phyloP scores from a whole-genome alignment of 495 filamentous ascomycete genomes.

The Xylaria venustula region DNA sequence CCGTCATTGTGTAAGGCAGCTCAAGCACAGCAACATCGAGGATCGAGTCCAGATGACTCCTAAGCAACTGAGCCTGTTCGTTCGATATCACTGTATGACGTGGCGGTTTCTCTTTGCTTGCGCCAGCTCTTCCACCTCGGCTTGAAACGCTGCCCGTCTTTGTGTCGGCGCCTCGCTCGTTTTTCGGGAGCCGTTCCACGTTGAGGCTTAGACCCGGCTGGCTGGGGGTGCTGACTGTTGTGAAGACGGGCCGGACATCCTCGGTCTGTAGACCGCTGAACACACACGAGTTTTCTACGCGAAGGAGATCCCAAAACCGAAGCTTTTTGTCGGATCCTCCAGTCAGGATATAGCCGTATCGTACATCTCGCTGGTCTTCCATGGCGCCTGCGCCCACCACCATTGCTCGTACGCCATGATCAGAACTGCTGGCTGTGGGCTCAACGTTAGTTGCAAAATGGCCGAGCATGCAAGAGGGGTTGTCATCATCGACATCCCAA shows the following conservation, averaged over 20 bases:
- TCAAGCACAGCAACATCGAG: conserved; percentile 86
- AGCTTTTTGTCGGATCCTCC: conserved; percentile 88
- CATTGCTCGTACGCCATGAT: conserved; percentile 62
- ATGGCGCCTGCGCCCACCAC: conserved; percentile 49
- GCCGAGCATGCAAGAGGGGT: conserved; percentile 81
- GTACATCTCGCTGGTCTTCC: conserved; percentile 59
- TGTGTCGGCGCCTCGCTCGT: conserved; percentile 39
- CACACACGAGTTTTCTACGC: conserved; percentile 69
- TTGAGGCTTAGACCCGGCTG: conserved; percentile 72
- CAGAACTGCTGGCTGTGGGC: conserved; percentile 46
- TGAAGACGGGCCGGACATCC: conserved; percentile 68
- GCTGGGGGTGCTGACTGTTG: conserved; percentile 43
- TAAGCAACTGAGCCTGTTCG: conserved; percentile 82
- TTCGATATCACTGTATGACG: conserved; percentile 83
- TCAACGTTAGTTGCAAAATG: conserved; percentile 78
- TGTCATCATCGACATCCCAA: conserved; percentile 88
- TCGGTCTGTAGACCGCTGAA: conserved; percentile 75
- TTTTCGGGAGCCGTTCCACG: conserved; percentile 63
- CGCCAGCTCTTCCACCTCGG: conserved; percentile 25
- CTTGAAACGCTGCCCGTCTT: conserved; percentile 34
- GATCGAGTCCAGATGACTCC: conserved; percentile 84
- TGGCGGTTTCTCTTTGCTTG: conserved; percentile 50
- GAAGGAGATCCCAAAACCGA: conserved; percentile 84
- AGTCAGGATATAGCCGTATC: conserved; percentile 73
- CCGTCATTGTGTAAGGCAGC: conserved; percentile 85